These are phyloP conservation scores for Hypoxylon crocopeplum DNA, from an alignment of 495 filamentous ascomycete species.

Conservation along the genomic window DNA sequence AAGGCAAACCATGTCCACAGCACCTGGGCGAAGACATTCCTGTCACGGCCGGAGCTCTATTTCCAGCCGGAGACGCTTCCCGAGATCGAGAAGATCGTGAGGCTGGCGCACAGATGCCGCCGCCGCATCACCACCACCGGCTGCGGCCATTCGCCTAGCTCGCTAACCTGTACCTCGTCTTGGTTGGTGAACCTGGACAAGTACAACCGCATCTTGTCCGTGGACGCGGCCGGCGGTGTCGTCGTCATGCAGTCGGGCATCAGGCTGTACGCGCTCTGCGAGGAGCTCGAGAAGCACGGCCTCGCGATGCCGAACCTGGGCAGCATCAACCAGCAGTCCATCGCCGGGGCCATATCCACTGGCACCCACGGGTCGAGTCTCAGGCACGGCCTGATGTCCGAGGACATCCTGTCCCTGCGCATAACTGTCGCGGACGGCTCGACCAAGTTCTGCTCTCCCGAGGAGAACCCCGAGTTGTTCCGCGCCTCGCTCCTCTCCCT, in stretches of 20 bases:
- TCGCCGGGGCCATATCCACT: constrained; percentile 91
- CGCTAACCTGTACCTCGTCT: constrained; percentile 89
- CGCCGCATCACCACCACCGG: constrained; percentile 82
- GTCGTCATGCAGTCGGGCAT: constrained; percentile 88
- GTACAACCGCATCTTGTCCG: constrained; percentile 72
- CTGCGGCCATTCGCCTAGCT: constrained; percentile 88
- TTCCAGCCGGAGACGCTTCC: constrained; percentile 77
- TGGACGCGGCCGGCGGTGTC: constrained; percentile 67
- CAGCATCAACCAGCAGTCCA: constrained; percentile 92
- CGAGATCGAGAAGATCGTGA: constrained; percentile 84
- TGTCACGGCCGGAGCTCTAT: constrained; percentile 85
- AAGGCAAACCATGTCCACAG: constrained; percentile 74
- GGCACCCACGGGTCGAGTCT: constrained; percentile 92
- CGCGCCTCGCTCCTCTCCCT: constrained; percentile 86
- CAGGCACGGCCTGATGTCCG: constrained; percentile 80
- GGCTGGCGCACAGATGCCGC: constrained; percentile 79
- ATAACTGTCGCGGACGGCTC: constrained; percentile 86
- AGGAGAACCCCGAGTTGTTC: constrained; percentile 78
- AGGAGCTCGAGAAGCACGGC: constrained; percentile 71
- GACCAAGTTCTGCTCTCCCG: constrained; percentile 72
- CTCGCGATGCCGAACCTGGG: constrained; percentile 88
- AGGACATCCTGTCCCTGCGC: constrained; percentile 72
- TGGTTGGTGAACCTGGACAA: constrained; percentile 95
- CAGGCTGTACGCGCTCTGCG: constrained; percentile 71
- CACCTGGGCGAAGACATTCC: constrained; percentile 97